Percentiles rank a stretch among this genome's conserved stretches.
These are phyloP conservation scores for Picea glauca DNA, from an alignment of 75 land plant species.

Conservation along the genomic window DNA sequence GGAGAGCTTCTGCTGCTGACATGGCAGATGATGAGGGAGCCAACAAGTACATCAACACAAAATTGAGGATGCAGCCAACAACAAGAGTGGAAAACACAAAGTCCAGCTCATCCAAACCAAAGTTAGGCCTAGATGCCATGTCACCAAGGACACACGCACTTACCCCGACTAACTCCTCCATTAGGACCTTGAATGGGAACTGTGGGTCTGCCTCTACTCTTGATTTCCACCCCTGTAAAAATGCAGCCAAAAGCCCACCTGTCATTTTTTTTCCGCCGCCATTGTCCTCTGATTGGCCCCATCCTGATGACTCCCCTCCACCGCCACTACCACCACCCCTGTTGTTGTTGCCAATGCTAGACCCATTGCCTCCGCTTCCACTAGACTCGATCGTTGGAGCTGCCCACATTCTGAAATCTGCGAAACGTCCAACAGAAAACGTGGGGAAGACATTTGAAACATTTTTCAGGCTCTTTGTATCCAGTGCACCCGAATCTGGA, in stretches of 20 bases:
- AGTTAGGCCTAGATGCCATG: constrained; percentile 94
- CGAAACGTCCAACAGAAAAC: too few relatives aligned
- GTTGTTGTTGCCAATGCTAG: too few relatives aligned
- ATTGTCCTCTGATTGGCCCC: too few relatives aligned
- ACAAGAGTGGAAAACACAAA: constrained; percentile 94
- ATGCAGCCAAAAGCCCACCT: constrained; percentile 40
- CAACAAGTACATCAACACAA: constrained; percentile 82
- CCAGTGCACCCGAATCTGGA: too few relatives aligned
- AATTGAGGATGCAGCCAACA: constrained; percentile 85
- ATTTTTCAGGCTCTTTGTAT: too few relatives aligned
- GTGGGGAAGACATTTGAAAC: too few relatives aligned
- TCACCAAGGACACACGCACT: constrained; percentile 84
- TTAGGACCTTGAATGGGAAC: constrained; percentile 91
- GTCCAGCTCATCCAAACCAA: constrained; percentile 91
- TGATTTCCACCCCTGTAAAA: constrained; percentile 77
- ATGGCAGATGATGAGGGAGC: constrained; percentile 57
- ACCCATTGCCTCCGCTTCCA: too few relatives aligned
- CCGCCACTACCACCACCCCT: too few relatives aligned
- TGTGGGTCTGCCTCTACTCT: constrained; percentile 89
- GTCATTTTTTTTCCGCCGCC: too few relatives aligned
- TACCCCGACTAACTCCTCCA: constrained; percentile 88
- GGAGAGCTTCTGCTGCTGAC: constrained; percentile 29
- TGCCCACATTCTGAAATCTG: too few relatives aligned
- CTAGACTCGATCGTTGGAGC: too few relatives aligned
- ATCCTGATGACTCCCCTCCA: too few relatives aligned